Evolutionary conservation across 2,329 filamentous ascomycete genomes (phyloP).

Genomic region (Coniochaeta hoffmannii): DNA sequence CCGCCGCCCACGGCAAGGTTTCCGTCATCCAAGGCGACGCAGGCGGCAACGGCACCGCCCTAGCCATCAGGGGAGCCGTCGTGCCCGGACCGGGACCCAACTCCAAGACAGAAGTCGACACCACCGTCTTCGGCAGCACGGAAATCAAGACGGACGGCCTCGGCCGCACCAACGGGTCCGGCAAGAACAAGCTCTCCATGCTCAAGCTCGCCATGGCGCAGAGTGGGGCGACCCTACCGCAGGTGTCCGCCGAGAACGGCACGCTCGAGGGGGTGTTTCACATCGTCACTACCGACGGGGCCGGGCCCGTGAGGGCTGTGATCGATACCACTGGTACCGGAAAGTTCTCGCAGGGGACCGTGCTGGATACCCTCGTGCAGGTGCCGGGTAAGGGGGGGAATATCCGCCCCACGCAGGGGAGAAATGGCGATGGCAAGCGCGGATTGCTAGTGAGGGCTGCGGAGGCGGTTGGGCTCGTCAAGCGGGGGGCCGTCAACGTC

Average conservation of each 20-base stretch:
- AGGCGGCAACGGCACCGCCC: conserved; percentile 33
- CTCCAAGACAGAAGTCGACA: conserved; percentile 33
- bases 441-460: neutral
- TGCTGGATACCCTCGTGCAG: conserved; percentile 22
- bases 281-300: conserved; percentile 33
- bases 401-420: conserved; percentile 1
- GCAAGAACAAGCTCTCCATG: conserved; percentile 26
- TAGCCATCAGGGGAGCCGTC: conserved; percentile 31
- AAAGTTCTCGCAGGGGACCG: conserved; percentile 20
- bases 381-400: conserved; percentile 23
- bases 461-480: conserved; percentile 6
- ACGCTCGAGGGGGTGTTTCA: conserved; percentile 27
- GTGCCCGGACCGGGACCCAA: conserved; percentile 33
- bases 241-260: conserved; percentile 24
- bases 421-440: too few species aligned
- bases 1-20: conserved; percentile 24
- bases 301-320: conserved; percentile 29
- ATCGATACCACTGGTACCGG: conserved; percentile 29
- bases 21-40: conserved; percentile 23
- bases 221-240: conserved; percentile 30
- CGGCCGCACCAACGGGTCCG: conserved; percentile 26
- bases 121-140: conserved; percentile 32
- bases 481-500: conserved; percentile 18
- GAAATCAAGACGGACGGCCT: conserved; percentile 28
- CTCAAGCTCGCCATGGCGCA: conserved; percentile 24